phyloP scores from a whole-genome alignment of 208 protist species.

The Naegleria lovaniensis region DNA sequence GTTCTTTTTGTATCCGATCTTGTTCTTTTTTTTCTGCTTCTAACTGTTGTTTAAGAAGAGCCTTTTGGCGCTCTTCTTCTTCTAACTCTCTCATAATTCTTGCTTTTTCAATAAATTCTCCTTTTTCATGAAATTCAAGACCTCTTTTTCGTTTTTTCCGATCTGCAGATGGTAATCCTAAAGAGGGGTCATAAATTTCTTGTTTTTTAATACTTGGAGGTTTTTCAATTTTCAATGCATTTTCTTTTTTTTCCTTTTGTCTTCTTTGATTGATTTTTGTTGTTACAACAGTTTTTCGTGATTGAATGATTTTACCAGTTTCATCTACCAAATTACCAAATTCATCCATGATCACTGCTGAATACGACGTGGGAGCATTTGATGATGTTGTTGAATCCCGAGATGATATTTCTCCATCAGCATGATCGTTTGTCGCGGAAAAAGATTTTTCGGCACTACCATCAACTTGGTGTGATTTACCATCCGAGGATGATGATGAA shows the following conservation, averaged over 20 bases:
- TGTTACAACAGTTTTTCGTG: background rate
- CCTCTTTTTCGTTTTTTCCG: background rate
- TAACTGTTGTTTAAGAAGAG: background rate
- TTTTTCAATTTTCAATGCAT: conserved; percentile 9
- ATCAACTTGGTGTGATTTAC: too few species aligned
- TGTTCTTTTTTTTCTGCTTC: background rate
- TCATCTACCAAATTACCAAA: conserved; percentile 19
- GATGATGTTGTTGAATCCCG: too few species aligned
- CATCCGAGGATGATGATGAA: too few species aligned
- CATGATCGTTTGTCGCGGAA: too few species aligned
- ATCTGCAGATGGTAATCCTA: background rate
- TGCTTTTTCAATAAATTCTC: background rate
- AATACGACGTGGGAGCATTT: background rate
- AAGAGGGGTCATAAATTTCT: background rate
- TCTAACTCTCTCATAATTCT: background rate
- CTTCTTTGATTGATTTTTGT: background rate
- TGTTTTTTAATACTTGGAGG: background rate
- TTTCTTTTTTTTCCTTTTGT: background rate
- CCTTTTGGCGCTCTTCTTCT: background rate
- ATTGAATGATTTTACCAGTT: background rate
- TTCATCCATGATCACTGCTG: conserved; percentile 14
- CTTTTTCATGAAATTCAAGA: background rate
- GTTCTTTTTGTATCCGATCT: background rate
- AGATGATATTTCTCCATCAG: too few species aligned
- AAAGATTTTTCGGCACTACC: too few species aligned